Base-by-base conservation (phyloP, 345 rosid species). In the Aegle marmelos region DNA sequence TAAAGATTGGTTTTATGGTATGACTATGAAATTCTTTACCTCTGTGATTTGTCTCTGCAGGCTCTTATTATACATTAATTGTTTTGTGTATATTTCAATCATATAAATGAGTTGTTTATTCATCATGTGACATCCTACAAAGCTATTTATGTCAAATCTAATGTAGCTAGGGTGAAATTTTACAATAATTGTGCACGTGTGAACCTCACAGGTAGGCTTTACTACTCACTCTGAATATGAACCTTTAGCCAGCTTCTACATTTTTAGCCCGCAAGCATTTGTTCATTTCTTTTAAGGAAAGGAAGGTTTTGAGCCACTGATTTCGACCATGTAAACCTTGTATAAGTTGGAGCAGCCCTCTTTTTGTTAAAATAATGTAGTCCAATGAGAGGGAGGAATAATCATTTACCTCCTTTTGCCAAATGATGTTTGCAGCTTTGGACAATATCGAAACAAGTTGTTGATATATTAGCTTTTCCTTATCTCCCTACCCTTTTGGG, bases 71-170 rank as follows among this genome's bases (percentile, higher is more conserved):
- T 50, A 50, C 50, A n/a, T 54, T 11, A 54, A 31, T 70, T 75
- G n/a, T 70, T 76, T 78, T 79, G 87, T 81, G 87, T 81, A 88
- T 82, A 78, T 78, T 57, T 62, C 60, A 6, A 69, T 54, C 72
- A 22, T 6, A 16, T 63, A 63, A 27, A 54, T 68, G 24, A 72
- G 64, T 63, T 70, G 53, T 70, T 73, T 74, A 68, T 33, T 79
- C 76, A 72, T 25, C 24, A 34, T 9, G 72, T 64, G 65, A 76
- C 65, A 17, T 67, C 54, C 56, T 19, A 41, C 13, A 74, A 37
- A 74, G 37, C 3, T 17, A 74, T 21, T 41, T 9, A 34, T 76
- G 9, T 75, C 50, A 33, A 34, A 64, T 65, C 71, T n/a, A 53
- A 75, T 75, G 27, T 56, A 25, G 63, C 28, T 9, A 67, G 34